Evolutionary conservation across 495 filamentous ascomycete genomes (phyloP), one percentile per base, ranked within the genome.

Genomic region (Penicillium cinerascens): DNA sequence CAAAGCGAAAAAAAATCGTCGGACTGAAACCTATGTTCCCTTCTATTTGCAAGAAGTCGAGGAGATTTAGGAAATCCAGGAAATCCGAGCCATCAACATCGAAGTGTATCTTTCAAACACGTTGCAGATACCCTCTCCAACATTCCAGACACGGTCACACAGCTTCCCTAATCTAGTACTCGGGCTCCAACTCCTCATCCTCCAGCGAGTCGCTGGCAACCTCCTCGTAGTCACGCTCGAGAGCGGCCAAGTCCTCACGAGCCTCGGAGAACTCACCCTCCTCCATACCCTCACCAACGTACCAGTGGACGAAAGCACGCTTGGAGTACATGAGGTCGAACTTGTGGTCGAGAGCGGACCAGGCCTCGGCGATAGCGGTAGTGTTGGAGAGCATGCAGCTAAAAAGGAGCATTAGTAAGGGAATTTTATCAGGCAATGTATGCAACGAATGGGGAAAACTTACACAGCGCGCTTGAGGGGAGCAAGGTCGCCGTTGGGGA

Each of bases 281-380:
- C 81, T 98, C 93, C 93, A 98, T 98, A 84, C 93, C 93, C 82
- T 98, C 93, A 77, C 93, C 93, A 70, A 98, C 93, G 65, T 98
- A 98, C 93, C 93, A 98, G 77, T 98, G 93, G 45, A 98, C 93
- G 78, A 98, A 98, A 49, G 93, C 93, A 75, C 93, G 93, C 85
- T 98, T 98, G 70, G 92, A 92, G 83, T 97, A 97, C 93, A 98
- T 98, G 68, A 98, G 91, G 63, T 98, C 93, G 77, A 98, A 98
- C 78, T 98, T 98, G 83, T 88, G 87, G 49, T 92, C 95, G 46
- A 98, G 87, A 63, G 92, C 89, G 43, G 91, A 90, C 93, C 93
- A 98, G 50, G 93, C 93, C 79, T 98, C 92, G 65, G 92, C 89
- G 70, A 98, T 98, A 65, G 93, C 93, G 39, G 93, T 98, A 53